Conservation (phyloP, 2,329 filamentous ascomycete genomes). For the Talaromyces rugulosus region DNA sequence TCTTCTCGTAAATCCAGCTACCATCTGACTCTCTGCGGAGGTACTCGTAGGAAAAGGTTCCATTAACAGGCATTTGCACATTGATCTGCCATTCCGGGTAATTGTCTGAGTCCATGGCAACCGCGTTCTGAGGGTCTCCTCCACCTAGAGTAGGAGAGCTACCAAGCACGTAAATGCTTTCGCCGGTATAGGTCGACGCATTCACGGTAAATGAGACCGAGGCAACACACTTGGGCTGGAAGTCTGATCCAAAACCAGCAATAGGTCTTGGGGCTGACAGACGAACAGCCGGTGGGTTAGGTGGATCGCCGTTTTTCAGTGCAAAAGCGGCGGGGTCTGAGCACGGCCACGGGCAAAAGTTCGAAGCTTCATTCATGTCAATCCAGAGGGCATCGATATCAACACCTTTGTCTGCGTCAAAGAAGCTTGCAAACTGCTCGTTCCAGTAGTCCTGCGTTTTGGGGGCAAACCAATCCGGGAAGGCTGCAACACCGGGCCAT, state of each 20-base stretch:
- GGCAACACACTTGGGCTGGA: slow-evolving; percentile 52
- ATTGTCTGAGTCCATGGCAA: slow-evolving; percentile 5
- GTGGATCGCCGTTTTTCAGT: slow-evolving; percentile 45
- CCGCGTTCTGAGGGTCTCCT: slow-evolving; percentile 3
- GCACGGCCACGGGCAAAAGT: slow-evolving; percentile 56
- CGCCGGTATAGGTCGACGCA: slow-evolving; percentile 7
- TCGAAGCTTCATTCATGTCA: slow-evolving; percentile 61
- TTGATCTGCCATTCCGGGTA: slow-evolving; percentile 13
- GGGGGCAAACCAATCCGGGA: slow-evolving; percentile 72
- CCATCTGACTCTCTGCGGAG: slow-evolving; percentile 9
- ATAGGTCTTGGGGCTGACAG: slow-evolving; percentile 61
- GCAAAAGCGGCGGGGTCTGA: slow-evolving; percentile 51
- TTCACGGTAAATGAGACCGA: slow-evolving; percentile 4
- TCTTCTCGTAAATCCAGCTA: slow-evolving; percentile 12
- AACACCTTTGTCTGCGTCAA: slow-evolving; percentile 59
- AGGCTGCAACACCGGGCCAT: slow-evolving; percentile 70
- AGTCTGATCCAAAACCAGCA: slow-evolving; percentile 64
- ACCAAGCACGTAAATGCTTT: slow-evolving; percentile 11
- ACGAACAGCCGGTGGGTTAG: slow-evolving; percentile 59
- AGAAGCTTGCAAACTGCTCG: slow-evolving; percentile 62
- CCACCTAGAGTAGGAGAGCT: slow-evolving; percentile 7
- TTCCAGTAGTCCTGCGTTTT: slow-evolving; percentile 66
- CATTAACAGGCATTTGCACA: slow-evolving; percentile 11
- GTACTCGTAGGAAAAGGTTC: slow-evolving; percentile 14
- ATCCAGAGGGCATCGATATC: slow-evolving; percentile 78